These are phyloP conservation scores for Paramecium biaurelia DNA, from an alignment of 73 alveolate genomes.

Conservation along the genomic window DNA sequence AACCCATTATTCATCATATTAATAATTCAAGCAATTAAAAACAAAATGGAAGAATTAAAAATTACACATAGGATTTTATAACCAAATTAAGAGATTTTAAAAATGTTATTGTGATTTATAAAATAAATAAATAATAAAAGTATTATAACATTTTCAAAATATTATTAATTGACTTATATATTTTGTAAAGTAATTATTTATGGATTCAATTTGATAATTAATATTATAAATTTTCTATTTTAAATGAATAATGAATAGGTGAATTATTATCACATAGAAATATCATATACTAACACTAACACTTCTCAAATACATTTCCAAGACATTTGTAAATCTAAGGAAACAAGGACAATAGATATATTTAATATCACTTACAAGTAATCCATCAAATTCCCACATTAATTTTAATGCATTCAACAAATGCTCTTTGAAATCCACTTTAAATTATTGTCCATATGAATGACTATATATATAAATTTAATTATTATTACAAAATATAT, in stretches of 20 bases:
- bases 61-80: constrained; percentile 35
- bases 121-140: background rate
- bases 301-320: background rate
- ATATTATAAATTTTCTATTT: background rate
- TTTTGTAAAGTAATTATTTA: too few relatives aligned
- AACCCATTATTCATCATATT: background rate
- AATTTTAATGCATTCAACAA: background rate
- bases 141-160: background rate
- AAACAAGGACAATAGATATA: constrained; percentile 33
- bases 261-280: background rate
- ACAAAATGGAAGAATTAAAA: constrained; percentile 52
- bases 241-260: background rate
- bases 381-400: constrained; percentile 46
- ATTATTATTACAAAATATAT: background rate
- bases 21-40: constrained; percentile 1
- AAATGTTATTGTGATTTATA: constrained; percentile 37
- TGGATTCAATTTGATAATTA: background rate
- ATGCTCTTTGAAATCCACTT: background rate
- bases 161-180: too few relatives aligned
- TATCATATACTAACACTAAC: background rate
- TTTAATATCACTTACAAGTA: background rate
- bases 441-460: background rate
- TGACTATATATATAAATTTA: background rate
- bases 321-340: constrained; percentile 27
- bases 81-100: constrained; percentile 51